Percentiles rank a stretch among this genome's conserved stretches.
Evolutionary conservation across 805 yeast genomes (phyloP).

Genomic region (Schwanniomyces yamadae): DNA sequence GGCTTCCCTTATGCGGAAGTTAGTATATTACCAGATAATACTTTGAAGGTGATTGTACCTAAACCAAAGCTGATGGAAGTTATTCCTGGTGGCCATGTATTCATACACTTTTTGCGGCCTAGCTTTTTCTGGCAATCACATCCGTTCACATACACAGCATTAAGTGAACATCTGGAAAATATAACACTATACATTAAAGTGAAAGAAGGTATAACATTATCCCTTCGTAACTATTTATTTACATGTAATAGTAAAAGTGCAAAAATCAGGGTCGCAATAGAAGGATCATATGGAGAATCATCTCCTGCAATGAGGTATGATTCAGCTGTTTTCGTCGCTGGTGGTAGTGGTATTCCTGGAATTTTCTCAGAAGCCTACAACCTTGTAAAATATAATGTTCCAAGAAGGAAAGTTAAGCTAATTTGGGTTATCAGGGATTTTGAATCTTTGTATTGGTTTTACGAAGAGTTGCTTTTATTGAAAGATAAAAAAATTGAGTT

Average conservation of each 20-base stretch:
- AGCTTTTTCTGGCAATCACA: conserved; percentile 63
- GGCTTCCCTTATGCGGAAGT: conserved; percentile 59
- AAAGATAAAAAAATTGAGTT: conserved; percentile 27
- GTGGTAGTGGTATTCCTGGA: conserved; percentile 44
- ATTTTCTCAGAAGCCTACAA: conserved; percentile 34
- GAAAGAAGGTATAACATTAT: conserved; percentile 32
- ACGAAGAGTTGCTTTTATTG: conserved; percentile 39
- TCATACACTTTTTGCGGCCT: conserved; percentile 48
- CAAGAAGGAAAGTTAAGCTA: conserved; percentile 32
- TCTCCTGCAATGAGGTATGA: conserved; percentile 29
- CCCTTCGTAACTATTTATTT: conserved; percentile 18
- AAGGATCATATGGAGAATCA: conserved; percentile 39
- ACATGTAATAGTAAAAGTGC: conserved; percentile 17
- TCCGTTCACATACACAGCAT: conserved; percentile 53
- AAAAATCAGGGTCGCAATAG: conserved; percentile 32
- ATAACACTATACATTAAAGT: conserved; percentile 34
- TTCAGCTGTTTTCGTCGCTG: conserved; percentile 35
- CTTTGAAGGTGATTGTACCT: conserved; percentile 49
- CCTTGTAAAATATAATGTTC: conserved; percentile 9
- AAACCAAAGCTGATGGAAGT: conserved; percentile 55
- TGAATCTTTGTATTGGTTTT: conserved; percentile 50
- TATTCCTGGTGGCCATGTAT: conserved; percentile 63
- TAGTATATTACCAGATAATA: conserved; percentile 41
- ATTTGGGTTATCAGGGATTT: conserved; percentile 60
- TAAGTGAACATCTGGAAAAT: conserved; percentile 13